These are phyloP conservation scores for Sequoia sempervirens DNA, from an alignment of 75 land plant genomes.

Conservation along the genomic window DNA sequence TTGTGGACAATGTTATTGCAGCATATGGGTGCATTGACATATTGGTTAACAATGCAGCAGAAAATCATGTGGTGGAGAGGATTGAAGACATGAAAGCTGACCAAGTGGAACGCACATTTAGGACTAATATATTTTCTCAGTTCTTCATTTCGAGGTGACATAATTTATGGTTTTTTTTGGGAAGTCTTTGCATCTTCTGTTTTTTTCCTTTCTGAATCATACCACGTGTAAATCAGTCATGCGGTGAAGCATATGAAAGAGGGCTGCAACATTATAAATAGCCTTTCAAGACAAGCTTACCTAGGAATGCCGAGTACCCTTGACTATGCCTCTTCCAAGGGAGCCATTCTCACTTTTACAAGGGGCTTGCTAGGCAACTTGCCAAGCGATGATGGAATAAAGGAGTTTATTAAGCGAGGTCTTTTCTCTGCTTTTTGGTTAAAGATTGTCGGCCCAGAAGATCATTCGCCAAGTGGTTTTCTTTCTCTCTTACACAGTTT, in stretches of 20 bases:
- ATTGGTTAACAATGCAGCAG: conserved; percentile 79
- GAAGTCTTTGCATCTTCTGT: not conserved
- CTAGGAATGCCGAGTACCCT: conserved; percentile 49
- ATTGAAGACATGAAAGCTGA: conserved; percentile 32
- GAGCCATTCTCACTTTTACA: conserved; percentile 77
- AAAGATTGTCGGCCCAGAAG: not conserved
- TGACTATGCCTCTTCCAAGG: conserved; percentile 82
- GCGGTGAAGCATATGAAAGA: conserved; percentile 74
- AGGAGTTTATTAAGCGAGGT: conserved; percentile 62
- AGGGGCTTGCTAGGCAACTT: conserved; percentile 59
- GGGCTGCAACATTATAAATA: conserved; percentile 63
- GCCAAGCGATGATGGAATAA: conserved; percentile 57
- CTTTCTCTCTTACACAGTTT: too few species aligned
- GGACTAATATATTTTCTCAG: conserved; percentile 78
- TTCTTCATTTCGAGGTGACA: conserved; percentile 53
- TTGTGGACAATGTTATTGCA: conserved; percentile 65
- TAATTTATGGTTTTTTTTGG: not conserved
- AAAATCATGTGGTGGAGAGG: conserved; percentile 38
- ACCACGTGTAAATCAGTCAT: conserved; percentile 27
- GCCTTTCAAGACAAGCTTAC: conserved; percentile 79
- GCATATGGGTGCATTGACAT: conserved; percentile 74
- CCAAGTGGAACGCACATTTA: conserved; percentile 64
- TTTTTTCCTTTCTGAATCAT: not conserved
- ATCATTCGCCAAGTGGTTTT: not conserved
- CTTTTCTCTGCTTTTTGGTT: not conserved